Base-by-base conservation (phyloP, 257 asterid species). In the Solanum corneliomulleri region DNA sequence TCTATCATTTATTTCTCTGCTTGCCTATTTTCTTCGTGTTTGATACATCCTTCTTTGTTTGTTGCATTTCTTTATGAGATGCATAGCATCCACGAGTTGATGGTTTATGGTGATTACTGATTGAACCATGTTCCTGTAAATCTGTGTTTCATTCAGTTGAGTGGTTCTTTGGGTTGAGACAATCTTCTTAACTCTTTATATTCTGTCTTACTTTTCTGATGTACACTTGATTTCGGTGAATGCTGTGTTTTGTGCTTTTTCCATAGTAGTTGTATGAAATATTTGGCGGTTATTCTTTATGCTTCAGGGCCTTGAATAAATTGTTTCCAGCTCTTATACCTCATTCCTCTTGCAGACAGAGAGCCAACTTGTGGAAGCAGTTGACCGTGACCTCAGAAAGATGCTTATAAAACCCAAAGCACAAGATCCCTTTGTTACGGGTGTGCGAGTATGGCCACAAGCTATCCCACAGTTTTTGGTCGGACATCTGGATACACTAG, bases 381-480 rank as follows among this genome's bases (percentile, higher is more conserved):
- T 97, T 88, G 99, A 97, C 86, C 96, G 95, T 64, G 99, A 97
- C 92, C 94, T 97, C 13, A 92, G 99, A 89, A 97, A 92, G 93
- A 95, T 97, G 99, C 98, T 97, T 27, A 89, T 97, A 88, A 92
- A 91, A 20, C 25, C 92, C 47, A 90, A 89, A 70, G 98, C 99
- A 60, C 90, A 89, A 60, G 96, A 97, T 71, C 98, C 99, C 60
- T 77, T 87, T 77, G 94, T 87, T 82, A 87, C 96, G 87, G 98
- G 99, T 10, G 98, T 94, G 66, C 91, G 98, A 27, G 90, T 93
- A 89, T 97, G 99, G 99, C 94, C 98, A 3, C 98, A 91, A 90
- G 99, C 99, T 74, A 97, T 97, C 92, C 99, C 99, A 74, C 99
- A 95, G 86, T 97, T 95, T 89, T 88, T 91, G 90, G 91, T 97